Evolutionary conservation across 2,329 filamentous ascomycete genomes (phyloP).

Genomic region (Colletotrichum sp.): DNA sequence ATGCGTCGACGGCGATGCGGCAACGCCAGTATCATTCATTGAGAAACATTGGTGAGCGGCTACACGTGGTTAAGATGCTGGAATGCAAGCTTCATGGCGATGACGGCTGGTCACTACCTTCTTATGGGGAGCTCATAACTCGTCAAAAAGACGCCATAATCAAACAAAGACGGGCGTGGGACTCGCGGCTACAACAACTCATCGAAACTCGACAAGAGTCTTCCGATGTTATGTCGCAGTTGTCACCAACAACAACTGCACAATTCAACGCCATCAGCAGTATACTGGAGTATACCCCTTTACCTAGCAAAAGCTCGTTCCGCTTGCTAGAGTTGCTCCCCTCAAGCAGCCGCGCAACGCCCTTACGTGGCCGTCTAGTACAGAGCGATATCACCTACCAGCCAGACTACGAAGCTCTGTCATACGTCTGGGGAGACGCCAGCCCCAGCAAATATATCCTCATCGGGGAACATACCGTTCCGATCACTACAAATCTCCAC

Average conservation of each 20-base stretch:
- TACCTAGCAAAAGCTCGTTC: background rate
- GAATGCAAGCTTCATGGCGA: background rate
- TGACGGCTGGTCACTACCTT: background rate
- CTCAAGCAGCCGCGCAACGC: background rate
- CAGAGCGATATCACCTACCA: background rate
- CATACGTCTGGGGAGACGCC: background rate
- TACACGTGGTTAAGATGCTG: background rate
- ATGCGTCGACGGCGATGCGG: background rate
- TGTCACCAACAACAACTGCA: background rate
- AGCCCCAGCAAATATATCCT: background rate
- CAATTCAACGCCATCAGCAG: background rate
- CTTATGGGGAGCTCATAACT: background rate
- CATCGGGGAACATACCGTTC: background rate
- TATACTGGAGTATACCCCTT: background rate
- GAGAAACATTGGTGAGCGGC: background rate
- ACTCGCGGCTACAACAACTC: background rate
- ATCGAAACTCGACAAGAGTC: background rate
- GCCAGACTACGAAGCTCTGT: background rate
- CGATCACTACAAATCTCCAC: background rate
- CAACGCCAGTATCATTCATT: background rate
- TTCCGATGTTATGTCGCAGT: background rate
- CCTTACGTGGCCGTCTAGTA: background rate
- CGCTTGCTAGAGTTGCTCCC: background rate
- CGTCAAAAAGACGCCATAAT: background rate
- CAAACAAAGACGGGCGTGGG: background rate